Conservation (phyloP, 768 basidiomycete genomes). For the Boletus pseudopeckii region DNA sequence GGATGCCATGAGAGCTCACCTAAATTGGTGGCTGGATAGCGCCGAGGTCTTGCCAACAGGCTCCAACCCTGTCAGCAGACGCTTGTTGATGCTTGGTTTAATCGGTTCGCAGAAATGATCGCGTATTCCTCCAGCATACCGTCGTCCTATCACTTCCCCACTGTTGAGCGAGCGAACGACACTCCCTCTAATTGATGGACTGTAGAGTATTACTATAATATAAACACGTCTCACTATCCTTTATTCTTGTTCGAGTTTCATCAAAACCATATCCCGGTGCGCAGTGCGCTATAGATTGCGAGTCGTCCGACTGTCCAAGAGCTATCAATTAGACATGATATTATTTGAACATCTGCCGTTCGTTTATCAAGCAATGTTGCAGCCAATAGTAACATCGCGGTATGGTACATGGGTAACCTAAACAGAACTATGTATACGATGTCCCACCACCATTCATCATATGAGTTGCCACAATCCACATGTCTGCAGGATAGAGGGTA, state of each 20-base stretch:
- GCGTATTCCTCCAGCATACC: neutral
- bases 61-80: constrained; percentile 42
- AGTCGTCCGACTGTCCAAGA: too few relatives aligned
- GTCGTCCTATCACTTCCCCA: neutral
- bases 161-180: neutral
- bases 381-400: neutral
- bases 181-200: neutral
- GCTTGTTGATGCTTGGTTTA: constrained; percentile 47
- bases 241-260: neutral
- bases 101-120: constrained; percentile 30
- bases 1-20: constrained; percentile 46
- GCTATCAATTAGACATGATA: neutral
- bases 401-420: neutral
- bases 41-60: constrained; percentile 35
- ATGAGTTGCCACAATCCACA: neutral
- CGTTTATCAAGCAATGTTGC: neutral
- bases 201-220: constrained; percentile 12
- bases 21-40: constrained; percentile 64
- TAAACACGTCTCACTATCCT: constrained; percentile 11
- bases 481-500: neutral
- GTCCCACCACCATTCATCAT: too few relatives aligned
- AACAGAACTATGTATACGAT: too few relatives aligned
- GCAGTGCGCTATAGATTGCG: too few relatives aligned
- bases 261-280: neutral
- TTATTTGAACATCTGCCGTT: neutral